Base-by-base conservation (phyloP, 2,329 filamentous ascomycete species). In the Aspergillus latus region DNA sequence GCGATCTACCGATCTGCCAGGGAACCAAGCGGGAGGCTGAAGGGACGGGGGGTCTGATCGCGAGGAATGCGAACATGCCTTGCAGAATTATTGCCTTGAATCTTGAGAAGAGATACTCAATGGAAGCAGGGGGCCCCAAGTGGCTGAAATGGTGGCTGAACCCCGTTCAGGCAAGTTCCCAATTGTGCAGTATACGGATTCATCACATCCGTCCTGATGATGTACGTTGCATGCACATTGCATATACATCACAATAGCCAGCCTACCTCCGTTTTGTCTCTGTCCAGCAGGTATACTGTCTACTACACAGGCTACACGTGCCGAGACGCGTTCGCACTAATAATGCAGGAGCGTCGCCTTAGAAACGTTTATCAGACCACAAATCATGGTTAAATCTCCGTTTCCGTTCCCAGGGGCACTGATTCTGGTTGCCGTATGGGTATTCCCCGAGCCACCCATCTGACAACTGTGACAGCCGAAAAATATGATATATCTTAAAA, bases 1-100 rank as follows among this genome's bases (percentile, higher is more conserved):
- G n/a, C 30, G 58, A 60, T 60, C 58, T 39, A 50, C 52, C 48
- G 55, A 60, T 60, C 58, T 50, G 51, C 13, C 52, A 49, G 52
- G 56, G 39, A 50, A 56, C 52, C 44, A 49, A 54, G 36, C 29
- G 44, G 43, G 48, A 52, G 48, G 55, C 45, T 55, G 49, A 60
- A 58, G 55, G 29, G 21, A 29, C 30, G 30, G 32, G 42, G 52
- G 58, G 58, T 60, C 58, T 60, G 58, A 58, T 58, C 58, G 49
- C 55, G 32, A 13, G 45, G 46, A 53, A 46, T 55, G 28, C 13
- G 30, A 47, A 30, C 40, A 11, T 50, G 21, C 58, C 58, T 60
- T 60, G 58, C 58, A 58, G 56, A 37, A 58, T 39, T 56, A 49
- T 56, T 47, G 34, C 8, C 34, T 13, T 37, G 7, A 13, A 13